Evolutionary conservation across 805 yeast species (phyloP).

Genomic region (Starmerella potacharoeniae): DNA sequence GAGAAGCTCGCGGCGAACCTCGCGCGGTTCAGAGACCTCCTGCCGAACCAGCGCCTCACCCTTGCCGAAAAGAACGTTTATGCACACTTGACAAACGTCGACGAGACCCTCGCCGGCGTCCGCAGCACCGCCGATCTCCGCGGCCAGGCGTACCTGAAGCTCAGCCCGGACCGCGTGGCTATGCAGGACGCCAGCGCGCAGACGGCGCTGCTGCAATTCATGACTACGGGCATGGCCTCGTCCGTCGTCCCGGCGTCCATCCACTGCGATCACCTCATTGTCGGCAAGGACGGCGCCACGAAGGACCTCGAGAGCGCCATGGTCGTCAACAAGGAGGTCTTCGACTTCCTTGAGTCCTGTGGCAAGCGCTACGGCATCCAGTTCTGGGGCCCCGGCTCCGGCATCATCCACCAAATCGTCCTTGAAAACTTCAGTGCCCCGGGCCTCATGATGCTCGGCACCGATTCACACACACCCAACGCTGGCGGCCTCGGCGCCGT

Average conservation of each 20-base stretch:
- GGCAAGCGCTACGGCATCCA: constrained; percentile 92
- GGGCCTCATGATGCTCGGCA: constrained; percentile 93
- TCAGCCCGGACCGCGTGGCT: constrained; percentile 95
- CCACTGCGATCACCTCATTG: constrained; percentile 97
- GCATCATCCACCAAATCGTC: constrained; percentile 96
- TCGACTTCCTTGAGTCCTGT: constrained; percentile 85
- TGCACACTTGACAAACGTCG: constrained; percentile 84
- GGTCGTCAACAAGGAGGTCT: constrained; percentile 84
- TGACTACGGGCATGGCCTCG: constrained; percentile 83
- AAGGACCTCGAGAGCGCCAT: constrained; percentile 71
- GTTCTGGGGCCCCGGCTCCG: constrained; percentile 99
- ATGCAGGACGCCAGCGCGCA: constrained; percentile 99
- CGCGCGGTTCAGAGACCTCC: constrained; percentile 48
- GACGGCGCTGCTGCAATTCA: constrained; percentile 96
- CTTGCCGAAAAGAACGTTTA: constrained; percentile 90
- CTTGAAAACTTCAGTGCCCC: constrained; percentile 95
- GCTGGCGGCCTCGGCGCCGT: constrained; percentile 98
- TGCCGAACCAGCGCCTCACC: constrained; percentile 64
- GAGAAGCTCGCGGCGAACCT: constrained; percentile 58
- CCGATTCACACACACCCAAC: constrained; percentile 97
- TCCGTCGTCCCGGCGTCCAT: constrained; percentile 92
- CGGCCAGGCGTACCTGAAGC: constrained; percentile 82
- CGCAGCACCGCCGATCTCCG: constrained; percentile 44
- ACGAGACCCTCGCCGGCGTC: constrained; percentile 56
- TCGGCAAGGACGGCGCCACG: constrained; percentile 88